Percentiles rank a stretch among this genome's conserved stretches.
Evolutionary conservation across 2,329 filamentous ascomycete species (phyloP).

Genomic region (Calycina marina): DNA sequence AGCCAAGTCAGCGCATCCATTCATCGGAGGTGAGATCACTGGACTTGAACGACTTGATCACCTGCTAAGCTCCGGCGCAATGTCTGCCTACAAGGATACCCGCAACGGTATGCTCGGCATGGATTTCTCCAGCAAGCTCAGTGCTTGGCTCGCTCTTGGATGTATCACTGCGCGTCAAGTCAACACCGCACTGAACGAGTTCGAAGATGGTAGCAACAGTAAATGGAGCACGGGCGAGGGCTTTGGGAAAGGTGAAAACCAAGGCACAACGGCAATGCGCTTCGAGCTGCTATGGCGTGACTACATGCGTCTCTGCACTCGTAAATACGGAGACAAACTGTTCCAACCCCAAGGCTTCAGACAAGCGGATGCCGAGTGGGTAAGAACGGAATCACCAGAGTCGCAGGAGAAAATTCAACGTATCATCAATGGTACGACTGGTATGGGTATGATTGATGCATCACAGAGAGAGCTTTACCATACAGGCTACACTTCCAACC

Average conservation of each 20-base stretch:
- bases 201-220: slow-evolving; percentile 45
- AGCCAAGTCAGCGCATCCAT: slow-evolving; percentile 46
- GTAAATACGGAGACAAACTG: slow-evolving; percentile 51
- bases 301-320: slow-evolving; percentile 64
- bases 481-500: slow-evolving; percentile 67
- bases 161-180: slow-evolving; percentile 60
- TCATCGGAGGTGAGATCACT: slow-evolving; percentile 49
- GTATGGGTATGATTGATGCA: slow-evolving; percentile 65
- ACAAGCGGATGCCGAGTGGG: slow-evolving; percentile 25
- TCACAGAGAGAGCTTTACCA: slow-evolving; percentile 58
- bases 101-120: slow-evolving; percentile 56
- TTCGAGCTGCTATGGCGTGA: slow-evolving; percentile 68
- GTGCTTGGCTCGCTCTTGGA: slow-evolving; percentile 57
- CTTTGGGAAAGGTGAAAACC: slow-evolving; percentile 57
- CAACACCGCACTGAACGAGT: slow-evolving; percentile 49
- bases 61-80: slow-evolving; percentile 43
- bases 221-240: slow-evolving; percentile 21
- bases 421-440: slow-evolving; percentile 53
- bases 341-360: slow-evolving; percentile 52
- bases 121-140: slow-evolving; percentile 65
- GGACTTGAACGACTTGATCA: slow-evolving; percentile 44
- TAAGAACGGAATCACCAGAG: too few relatives aligned
- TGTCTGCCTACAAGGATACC: slow-evolving; percentile 52
- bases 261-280: slow-evolving; percentile 53
- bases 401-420: slow-evolving; percentile 39